A percentile compares a stretch with the other conserved stretches of the same genome.
Conservation (phyloP, 148 eudicot genomes). For the Rhododendron griersonianum region DNA sequence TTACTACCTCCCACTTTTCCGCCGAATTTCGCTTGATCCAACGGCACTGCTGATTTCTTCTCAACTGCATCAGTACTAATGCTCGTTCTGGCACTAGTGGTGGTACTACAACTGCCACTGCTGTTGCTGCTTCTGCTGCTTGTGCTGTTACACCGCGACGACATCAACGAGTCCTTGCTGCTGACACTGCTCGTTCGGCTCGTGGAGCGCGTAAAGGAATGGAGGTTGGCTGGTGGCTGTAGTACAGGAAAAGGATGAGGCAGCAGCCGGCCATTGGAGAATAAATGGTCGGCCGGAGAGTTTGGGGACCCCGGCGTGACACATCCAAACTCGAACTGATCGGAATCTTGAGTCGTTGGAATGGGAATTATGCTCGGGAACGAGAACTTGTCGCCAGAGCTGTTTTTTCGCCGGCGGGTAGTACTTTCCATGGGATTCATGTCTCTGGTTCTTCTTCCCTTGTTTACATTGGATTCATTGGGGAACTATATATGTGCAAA, state of each 20-base stretch:
- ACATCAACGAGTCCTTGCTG: constrained; percentile 24
- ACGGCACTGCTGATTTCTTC: constrained; percentile 3
- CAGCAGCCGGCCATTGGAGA: constrained; percentile 65
- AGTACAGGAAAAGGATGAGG: constrained; percentile 58
- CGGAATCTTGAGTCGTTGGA: constrained; percentile 11
- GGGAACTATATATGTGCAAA: background rate
- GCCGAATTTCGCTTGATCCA: background rate
- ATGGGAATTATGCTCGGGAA: constrained; percentile 22
- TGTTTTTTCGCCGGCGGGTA: constrained; percentile 2
- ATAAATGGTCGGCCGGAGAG: constrained; percentile 82
- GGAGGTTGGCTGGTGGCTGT: constrained; percentile 5
- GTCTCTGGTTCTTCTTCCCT: background rate
- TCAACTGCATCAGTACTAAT: constrained; percentile 25
- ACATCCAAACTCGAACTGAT: constrained; percentile 50
- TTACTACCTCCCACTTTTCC: background rate
- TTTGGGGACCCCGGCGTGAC: constrained; percentile 30
- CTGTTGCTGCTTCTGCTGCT: constrained; percentile 42
- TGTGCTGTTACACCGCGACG: constrained; percentile 5
- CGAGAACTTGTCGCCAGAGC: constrained; percentile 44
- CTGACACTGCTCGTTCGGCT: constrained; percentile 46
- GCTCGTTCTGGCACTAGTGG: constrained; percentile 37
- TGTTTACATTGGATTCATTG: background rate
- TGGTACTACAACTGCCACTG: constrained; percentile 16
- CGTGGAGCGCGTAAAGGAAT: constrained; percentile 29
- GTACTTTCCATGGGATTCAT: constrained; percentile 16